Conservation (phyloP, 257 asterid species). For the Anisodus acutangulus region DNA sequence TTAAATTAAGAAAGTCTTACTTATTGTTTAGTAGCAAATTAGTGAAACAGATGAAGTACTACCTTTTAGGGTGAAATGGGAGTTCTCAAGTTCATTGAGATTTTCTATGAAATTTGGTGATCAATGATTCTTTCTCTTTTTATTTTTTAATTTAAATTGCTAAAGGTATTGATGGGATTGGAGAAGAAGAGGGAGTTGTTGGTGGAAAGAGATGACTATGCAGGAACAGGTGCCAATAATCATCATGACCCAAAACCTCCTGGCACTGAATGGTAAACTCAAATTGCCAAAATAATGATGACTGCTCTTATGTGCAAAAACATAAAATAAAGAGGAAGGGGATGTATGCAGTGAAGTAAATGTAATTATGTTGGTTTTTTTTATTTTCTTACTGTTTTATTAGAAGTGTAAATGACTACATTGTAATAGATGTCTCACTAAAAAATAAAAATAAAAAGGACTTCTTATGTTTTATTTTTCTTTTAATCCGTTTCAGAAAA, state of each 20-base stretch:
- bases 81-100: background rate
- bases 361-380: background rate
- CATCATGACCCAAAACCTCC: conserved; percentile 59
- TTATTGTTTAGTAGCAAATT: no score
- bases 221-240: conserved; percentile 61
- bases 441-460: no score
- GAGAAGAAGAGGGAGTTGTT: conserved; percentile 45
- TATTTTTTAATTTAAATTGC: background rate
- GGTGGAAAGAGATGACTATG: conserved; percentile 46
- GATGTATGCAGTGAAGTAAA: background rate
- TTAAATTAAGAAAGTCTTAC: no score
- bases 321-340: background rate
- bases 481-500: no score
- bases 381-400: background rate
- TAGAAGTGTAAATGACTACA: background rate
- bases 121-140: background rate
- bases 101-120: background rate
- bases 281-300: background rate
- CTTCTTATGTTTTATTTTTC: no score
- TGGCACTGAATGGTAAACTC: background rate
- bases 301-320: background rate
- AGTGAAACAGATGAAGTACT: no score
- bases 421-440: background rate
- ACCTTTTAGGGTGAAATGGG: background rate
- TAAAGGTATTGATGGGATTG: conserved; percentile 19